These are phyloP conservation scores for Pseudotsuga menziesii DNA, from an alignment of 75 land plant genomes.

Conservation along the genomic window DNA sequence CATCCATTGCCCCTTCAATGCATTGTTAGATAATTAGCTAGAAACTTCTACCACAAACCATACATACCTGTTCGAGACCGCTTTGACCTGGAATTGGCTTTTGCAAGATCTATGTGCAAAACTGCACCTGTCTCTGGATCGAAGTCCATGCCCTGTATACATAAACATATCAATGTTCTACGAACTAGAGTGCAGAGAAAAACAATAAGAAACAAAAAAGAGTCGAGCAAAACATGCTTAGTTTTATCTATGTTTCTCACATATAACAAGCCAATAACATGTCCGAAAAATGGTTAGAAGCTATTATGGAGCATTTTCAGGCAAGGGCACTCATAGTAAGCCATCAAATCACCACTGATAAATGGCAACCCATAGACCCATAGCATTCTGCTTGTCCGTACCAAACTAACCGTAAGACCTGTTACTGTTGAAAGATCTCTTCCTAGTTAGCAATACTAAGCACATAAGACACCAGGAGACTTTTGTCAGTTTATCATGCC, in stretches of 20 bases:
- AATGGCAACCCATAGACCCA: not conserved
- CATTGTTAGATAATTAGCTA: not conserved
- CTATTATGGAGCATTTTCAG: not conserved
- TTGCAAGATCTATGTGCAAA: constrained; percentile 81
- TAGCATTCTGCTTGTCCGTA: not conserved
- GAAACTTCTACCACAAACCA: not conserved
- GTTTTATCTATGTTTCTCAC: not conserved
- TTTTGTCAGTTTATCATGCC: not conserved
- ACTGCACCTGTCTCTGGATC: constrained; percentile 77
- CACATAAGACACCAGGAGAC: not conserved
- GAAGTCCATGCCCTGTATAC: constrained; percentile 65
- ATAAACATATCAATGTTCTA: not conserved
- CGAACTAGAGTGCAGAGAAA: not conserved
- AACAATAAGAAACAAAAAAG: not conserved
- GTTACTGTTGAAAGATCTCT: not conserved
- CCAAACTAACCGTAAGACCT: not conserved
- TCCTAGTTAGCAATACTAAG: not conserved
- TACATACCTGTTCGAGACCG: constrained; percentile 68
- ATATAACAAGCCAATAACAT: not conserved
- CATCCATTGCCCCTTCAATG: not conserved
- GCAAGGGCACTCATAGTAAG: not conserved
- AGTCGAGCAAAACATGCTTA: not conserved
- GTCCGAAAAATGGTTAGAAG: not conserved
- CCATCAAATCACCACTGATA: not conserved
- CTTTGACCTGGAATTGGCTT: constrained; percentile 79